Evolutionary conservation across 2,329 filamentous ascomycete species (phyloP).

Genomic region (Mycosphaerelloides madeirae): DNA sequence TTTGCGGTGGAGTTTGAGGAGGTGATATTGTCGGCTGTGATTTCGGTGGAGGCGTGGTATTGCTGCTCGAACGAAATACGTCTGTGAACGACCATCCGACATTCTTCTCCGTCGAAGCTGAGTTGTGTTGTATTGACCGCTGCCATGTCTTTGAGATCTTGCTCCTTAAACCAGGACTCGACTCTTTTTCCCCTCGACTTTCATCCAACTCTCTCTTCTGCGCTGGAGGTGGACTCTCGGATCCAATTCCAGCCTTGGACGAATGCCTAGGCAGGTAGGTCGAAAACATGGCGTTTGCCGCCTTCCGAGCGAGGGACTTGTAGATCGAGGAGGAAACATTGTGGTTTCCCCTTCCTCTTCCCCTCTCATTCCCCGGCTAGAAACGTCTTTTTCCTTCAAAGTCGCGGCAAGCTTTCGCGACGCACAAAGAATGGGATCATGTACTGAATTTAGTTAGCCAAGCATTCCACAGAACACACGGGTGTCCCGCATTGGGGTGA

Average conservation of each 20-base stretch:
- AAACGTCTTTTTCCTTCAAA: slow-evolving; percentile 4
- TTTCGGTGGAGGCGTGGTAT: slow-evolving; percentile 2
- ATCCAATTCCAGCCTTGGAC: neutral
- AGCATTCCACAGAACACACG: slow-evolving; percentile 13
- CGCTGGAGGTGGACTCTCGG: neutral
- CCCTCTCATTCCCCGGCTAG: neutral
- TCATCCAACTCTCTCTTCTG: neutral
- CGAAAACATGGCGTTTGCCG: neutral
- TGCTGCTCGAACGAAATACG: neutral
- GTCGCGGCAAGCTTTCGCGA: slow-evolving; percentile 12
- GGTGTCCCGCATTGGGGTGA: too few species aligned
- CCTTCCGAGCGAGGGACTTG: neutral
- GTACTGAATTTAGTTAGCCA: slow-evolving; percentile 7
- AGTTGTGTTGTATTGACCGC: neutral
- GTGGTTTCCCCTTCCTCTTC: neutral
- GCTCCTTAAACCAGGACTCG: neutral
- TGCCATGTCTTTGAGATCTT: neutral
- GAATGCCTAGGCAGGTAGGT: neutral
- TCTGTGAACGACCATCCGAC: neutral
- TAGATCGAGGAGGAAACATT: neutral
- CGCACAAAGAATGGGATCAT: slow-evolving; percentile 10
- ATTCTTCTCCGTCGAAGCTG: neutral
- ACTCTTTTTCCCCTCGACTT: neutral
- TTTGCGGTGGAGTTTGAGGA: neutral
- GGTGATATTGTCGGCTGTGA: neutral